phyloP scores from a whole-genome alignment of 2,329 filamentous ascomycete genomes.

The Fusarium nanum region DNA sequence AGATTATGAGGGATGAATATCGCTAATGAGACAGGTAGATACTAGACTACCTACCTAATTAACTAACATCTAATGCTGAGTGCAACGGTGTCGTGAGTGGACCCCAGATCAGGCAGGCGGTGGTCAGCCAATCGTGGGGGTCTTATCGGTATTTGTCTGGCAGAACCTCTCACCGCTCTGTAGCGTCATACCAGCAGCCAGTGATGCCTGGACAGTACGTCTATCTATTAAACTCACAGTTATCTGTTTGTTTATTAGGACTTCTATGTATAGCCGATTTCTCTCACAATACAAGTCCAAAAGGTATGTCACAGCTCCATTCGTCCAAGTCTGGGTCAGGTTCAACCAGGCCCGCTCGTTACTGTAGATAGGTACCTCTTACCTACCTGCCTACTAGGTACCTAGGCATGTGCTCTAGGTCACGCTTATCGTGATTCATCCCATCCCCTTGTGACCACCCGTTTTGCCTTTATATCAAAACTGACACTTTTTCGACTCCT shows the following conservation, averaged over 20 bases:
- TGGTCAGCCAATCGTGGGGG: slow-evolving; percentile 19
- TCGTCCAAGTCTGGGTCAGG: neutral
- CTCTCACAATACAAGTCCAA: neutral
- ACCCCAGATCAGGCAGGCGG: slow-evolving; percentile 42
- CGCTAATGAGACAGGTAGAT: slow-evolving; percentile 8
- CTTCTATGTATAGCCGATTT: neutral
- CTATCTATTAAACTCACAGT: neutral
- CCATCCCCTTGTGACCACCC: slow-evolving; percentile 38
- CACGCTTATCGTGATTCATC: slow-evolving; percentile 43
- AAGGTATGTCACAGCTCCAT: neutral
- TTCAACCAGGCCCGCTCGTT: neutral
- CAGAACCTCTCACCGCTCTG: slow-evolving; percentile 45
- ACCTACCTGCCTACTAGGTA: no score
- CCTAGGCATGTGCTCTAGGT: slow-evolving; percentile 40
- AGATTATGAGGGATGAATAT: slow-evolving; percentile 2
- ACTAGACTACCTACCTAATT: neutral
- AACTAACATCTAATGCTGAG: slow-evolving; percentile 3
- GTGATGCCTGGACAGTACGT: slow-evolving; percentile 43
- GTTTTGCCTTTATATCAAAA: neutral
- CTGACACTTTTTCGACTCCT: neutral
- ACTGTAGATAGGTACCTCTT: neutral
- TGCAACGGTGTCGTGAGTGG: slow-evolving; percentile 45
- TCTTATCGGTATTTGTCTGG: slow-evolving; percentile 43
- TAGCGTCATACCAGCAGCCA: slow-evolving; percentile 43
- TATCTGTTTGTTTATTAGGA: slow-evolving; percentile 10